Evolutionary conservation across 495 filamentous ascomycete genomes (phyloP).

Genomic region (Neurospora sp.): DNA sequence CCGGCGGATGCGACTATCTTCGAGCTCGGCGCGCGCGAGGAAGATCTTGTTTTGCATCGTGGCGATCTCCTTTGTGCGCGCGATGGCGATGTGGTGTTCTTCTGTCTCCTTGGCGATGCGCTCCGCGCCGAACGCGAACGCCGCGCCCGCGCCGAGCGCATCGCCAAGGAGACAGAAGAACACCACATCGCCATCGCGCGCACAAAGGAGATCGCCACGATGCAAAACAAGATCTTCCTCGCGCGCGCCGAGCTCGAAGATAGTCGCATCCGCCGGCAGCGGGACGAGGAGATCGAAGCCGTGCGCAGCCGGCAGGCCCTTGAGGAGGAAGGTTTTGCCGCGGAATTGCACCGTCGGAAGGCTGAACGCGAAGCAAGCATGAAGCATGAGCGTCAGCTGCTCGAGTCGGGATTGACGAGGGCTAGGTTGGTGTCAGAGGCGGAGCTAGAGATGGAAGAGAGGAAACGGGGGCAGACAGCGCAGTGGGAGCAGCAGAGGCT

Average conservation of each 20-base stretch:
- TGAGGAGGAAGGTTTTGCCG: conserved; percentile 16
- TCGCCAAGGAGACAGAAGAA: conserved; percentile 27
- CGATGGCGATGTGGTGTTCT: conserved; percentile 27
- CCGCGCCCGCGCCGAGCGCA: conserved; percentile 22
- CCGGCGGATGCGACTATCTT: conserved; percentile 31
- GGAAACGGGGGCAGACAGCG: conserved; percentile 22
- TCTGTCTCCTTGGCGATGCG: conserved; percentile 27
- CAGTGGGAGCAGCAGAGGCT: conserved; percentile 33
- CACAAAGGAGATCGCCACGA: conserved; percentile 30
- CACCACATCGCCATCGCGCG: conserved; percentile 27
- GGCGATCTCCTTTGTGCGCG: conserved; percentile 33
- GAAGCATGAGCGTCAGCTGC: conserved; percentile 28
- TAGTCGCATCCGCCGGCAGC: conserved; percentile 25
- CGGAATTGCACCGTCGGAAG: conserved; percentile 14
- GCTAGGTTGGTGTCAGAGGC: conserved; percentile 29
- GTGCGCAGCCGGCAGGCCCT: conserved; percentile 22
- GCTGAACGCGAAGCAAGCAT: conserved; percentile 21
- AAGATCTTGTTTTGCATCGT: conserved; percentile 34
- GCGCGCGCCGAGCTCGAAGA: conserved; percentile 37
- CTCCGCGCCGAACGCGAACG: conserved; percentile 31
- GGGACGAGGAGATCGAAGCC: conserved; percentile 25
- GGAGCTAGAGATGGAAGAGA: conserved; percentile 27
- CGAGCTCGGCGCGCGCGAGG: conserved; percentile 31
- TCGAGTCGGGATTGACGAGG: conserved; percentile 28
- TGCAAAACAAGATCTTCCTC: conserved; percentile 34